phyloP scores from a whole-genome alignment of 768 basidiomycete genomes.

The Astraeus odoratus region DNA sequence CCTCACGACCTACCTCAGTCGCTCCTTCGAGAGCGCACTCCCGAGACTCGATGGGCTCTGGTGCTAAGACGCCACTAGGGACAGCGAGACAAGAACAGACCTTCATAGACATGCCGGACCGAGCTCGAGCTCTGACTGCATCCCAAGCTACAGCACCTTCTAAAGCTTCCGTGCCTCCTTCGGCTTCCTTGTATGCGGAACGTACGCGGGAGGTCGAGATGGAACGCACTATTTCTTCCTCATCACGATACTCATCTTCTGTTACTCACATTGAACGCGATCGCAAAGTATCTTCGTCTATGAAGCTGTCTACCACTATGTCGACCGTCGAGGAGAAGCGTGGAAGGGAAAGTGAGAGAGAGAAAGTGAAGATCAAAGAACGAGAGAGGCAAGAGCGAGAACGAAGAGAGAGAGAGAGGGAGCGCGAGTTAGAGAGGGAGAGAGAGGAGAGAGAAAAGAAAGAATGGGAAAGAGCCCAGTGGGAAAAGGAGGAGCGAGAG shows the following conservation, averaged over 20 bases:
- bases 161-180: slow-evolving; percentile 5
- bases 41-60: slow-evolving; percentile 32
- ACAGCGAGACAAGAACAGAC: slow-evolving; percentile 19
- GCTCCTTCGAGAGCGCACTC: slow-evolving; percentile 51
- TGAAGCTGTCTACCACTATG: slow-evolving; percentile 28
- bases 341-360: slow-evolving; percentile 1
- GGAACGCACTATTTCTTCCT: slow-evolving; percentile 19
- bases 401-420: slow-evolving; percentile 5
- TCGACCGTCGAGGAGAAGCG: slow-evolving; percentile 1
- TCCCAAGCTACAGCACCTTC: slow-evolving; percentile 13
- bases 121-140: slow-evolving; percentile 17
- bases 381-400: slow-evolving; percentile 17
- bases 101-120: slow-evolving; percentile 25
- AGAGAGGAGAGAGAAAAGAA: slow-evolving; percentile 10
- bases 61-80: slow-evolving; percentile 26
- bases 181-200: slow-evolving; percentile 14
- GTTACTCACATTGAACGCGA: slow-evolving; percentile 19
- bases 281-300: slow-evolving; percentile 17
- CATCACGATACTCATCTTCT: slow-evolving; percentile 20
- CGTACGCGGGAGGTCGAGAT: slow-evolving; percentile 19
- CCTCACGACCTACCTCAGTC: slow-evolving; percentile 39
- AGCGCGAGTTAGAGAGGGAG: slow-evolving; percentile 5
- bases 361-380: slow-evolving; percentile 18
- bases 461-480: slow-evolving; percentile 5
- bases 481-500: slow-evolving; percentile 4